These are phyloP conservation scores for Chaetomiaceae sp. DNA, from an alignment of 2,329 filamentous ascomycete genomes.

Conservation along the genomic window DNA sequence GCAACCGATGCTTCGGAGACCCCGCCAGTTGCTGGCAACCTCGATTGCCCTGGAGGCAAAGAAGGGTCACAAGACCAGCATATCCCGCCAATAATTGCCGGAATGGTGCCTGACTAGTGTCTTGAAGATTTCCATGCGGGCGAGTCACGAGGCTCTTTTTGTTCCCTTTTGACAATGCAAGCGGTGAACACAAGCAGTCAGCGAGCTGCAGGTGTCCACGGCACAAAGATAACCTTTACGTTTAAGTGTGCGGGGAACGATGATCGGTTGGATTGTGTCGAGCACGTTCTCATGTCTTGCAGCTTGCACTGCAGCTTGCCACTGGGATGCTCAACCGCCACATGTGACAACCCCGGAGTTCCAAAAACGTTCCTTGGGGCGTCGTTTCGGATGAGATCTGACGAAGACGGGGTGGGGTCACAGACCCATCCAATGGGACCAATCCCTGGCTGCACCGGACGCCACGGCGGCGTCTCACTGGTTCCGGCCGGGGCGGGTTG, in stretches of 20 bases:
- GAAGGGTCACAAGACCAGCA: constrained; percentile 20
- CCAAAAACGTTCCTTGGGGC: not conserved
- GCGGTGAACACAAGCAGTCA: not conserved
- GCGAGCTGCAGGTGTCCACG: not conserved
- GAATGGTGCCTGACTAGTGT: constrained; percentile 19
- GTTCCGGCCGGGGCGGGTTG: constrained; percentile 9
- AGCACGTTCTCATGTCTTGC: not conserved
- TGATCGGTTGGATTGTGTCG: not conserved
- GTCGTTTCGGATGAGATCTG: not conserved
- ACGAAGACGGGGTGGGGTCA: not conserved
- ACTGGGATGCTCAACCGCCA: not conserved
- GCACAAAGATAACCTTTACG: not conserved
- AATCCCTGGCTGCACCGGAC: constrained; percentile 14
- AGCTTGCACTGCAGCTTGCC: not conserved
- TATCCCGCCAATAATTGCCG: not conserved
- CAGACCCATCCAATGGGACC: constrained; percentile 14
- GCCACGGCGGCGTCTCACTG: constrained; percentile 16
- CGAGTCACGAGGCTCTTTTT: constrained; percentile 20
- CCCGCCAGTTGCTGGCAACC: constrained; percentile 1
- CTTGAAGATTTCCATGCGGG: not conserved
- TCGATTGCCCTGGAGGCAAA: not conserved
- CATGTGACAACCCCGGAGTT: not conserved
- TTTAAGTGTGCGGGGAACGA: not conserved
- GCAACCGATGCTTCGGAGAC: too few species aligned
- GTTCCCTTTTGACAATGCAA: not conserved